These are phyloP conservation scores for Babesia caballi DNA, from an alignment of 169 alveolate genomes.

Conservation along the genomic window DNA sequence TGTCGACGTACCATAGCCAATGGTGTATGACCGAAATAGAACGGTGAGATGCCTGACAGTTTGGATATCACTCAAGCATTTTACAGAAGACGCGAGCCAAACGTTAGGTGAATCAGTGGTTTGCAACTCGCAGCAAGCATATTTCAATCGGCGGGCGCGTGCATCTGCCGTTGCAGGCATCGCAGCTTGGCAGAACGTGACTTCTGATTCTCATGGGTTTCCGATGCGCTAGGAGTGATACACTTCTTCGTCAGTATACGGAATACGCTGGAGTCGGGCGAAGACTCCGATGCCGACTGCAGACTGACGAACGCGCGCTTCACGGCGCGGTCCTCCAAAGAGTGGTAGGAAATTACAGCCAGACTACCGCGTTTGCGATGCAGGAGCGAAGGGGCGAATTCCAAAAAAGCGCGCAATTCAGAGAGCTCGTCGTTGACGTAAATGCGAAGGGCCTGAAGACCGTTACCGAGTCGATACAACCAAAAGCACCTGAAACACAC, in stretches of 20 bases:
- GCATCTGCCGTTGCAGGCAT: conserved; percentile 39
- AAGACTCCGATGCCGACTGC: background rate
- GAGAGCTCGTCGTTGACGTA: conserved; percentile 72
- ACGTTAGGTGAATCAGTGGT: too few relatives aligned
- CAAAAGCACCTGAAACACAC: conserved; percentile 55
- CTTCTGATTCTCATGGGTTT: conserved; percentile 33
- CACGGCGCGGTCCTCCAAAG: conserved; percentile 70
- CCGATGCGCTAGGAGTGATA: conserved; percentile 44
- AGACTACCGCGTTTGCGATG: conserved; percentile 49
- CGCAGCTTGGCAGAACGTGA: conserved; percentile 59
- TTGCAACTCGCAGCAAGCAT: too few relatives aligned
- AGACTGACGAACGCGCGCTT: conserved; percentile 40
- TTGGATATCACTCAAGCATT: too few relatives aligned
- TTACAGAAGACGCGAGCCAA: too few relatives aligned
- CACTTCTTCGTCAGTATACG: conserved; percentile 35
- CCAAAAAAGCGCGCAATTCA: conserved; percentile 60
- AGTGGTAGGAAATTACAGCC: conserved; percentile 73
- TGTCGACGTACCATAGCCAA: too few relatives aligned
- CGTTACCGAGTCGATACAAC: background rate
- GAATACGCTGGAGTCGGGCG: conserved; percentile 5
- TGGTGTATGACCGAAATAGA: too few relatives aligned
- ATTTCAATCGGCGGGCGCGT: too few relatives aligned
- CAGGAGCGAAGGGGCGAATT: conserved; percentile 59
- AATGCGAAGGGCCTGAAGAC: conserved; percentile 68
- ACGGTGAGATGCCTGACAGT: too few relatives aligned